Conservation (phyloP, 2,329 filamentous ascomycete genomes). For the Claviceps africana region DNA sequence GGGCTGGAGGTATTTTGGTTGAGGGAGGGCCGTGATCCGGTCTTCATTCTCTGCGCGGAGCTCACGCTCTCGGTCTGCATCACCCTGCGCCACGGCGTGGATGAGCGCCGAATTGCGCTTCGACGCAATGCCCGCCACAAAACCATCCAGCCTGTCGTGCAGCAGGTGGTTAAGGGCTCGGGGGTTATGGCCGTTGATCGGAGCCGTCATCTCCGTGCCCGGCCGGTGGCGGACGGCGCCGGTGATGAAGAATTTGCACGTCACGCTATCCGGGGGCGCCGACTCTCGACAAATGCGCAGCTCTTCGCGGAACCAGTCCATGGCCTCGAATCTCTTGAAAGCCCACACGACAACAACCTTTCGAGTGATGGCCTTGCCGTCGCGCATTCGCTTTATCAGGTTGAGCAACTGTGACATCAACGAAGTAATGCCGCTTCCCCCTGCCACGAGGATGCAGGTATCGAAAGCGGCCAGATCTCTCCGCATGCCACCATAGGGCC, state of each 20-base stretch:
- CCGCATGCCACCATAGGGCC: constrained; percentile 89
- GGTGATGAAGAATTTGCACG: constrained; percentile 91
- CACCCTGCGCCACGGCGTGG: constrained; percentile 64
- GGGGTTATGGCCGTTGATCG: constrained; percentile 18
- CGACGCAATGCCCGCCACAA: constrained; percentile 72
- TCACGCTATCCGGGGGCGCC: constrained; percentile 75
- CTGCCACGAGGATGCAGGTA: constrained; percentile 82
- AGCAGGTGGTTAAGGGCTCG: constrained; percentile 60
- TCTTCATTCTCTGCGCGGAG: constrained; percentile 74
- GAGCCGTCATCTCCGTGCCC: constrained; percentile 29
- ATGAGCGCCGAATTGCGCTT: constrained; percentile 80
- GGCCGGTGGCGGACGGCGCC: constrained; percentile 35
- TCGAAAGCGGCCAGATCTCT: constrained; percentile 84
- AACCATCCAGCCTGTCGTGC: constrained; percentile 76
- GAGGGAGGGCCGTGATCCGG: constrained; percentile 66
- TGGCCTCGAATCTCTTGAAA: constrained; percentile 75
- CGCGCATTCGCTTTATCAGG: constrained; percentile 91
- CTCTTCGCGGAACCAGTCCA: constrained; percentile 97
- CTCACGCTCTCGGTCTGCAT: constrained; percentile 65
- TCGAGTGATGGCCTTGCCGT: constrained; percentile 84
- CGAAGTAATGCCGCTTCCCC: constrained; percentile 87
- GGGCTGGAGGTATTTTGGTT: constrained; percentile 47
- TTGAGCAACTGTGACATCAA: constrained; percentile 83
- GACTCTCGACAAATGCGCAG: constrained; percentile 80
- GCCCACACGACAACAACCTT: constrained; percentile 91